Evolutionary conservation across 306 rosid genomes (phyloP).

Genomic region (Acmispon strigosus): DNA sequence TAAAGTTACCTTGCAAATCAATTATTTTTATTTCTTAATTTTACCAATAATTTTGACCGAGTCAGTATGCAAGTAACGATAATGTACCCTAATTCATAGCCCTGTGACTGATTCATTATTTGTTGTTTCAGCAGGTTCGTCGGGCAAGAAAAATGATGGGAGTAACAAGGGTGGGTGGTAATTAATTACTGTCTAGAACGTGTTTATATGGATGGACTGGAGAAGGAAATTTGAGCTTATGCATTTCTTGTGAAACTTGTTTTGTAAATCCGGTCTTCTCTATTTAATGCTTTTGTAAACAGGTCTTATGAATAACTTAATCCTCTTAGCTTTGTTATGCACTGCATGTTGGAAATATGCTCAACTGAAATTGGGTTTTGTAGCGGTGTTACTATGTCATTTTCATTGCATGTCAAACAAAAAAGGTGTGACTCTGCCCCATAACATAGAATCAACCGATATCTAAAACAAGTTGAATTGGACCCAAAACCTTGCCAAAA

Average conservation of each 20-base stretch:
- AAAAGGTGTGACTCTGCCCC: too few relatives aligned
- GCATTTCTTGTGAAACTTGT: not conserved
- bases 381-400: not conserved
- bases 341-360: conserved; percentile 1
- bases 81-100: conserved; percentile 1
- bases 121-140: conserved; percentile 36
- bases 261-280: conserved; percentile 2
- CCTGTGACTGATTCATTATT: not conserved
- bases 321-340: not conserved
- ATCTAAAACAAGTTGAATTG: too few relatives aligned
- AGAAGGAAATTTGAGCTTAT: not conserved
- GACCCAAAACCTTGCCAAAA: too few relatives aligned
- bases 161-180: conserved; percentile 53
- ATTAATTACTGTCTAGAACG: not conserved
- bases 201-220: not conserved
- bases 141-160: conserved; percentile 35
- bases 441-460: too few relatives aligned
- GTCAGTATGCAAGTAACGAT: not conserved
- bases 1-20: not conserved
- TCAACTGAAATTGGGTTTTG: not conserved
- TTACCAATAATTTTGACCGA: not conserved
- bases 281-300: not conserved
- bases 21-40: not conserved
- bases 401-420: not conserved
- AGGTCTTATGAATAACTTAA: not conserved